Conservation (phyloP, 2,329 filamentous ascomycete genomes). For the Raffaelea arxii region DNA sequence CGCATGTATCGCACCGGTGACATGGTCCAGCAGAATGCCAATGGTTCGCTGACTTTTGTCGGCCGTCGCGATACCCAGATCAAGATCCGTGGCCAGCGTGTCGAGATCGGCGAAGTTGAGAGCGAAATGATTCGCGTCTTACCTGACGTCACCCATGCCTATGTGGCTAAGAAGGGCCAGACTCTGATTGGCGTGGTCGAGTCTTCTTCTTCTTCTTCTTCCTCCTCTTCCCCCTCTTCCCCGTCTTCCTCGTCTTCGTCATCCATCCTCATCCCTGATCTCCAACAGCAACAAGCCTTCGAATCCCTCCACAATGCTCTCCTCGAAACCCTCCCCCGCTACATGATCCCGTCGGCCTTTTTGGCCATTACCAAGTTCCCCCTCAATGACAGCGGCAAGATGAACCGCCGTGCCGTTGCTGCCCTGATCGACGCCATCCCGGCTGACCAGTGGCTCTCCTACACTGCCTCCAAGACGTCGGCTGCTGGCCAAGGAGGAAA, state of each 20-base stretch:
- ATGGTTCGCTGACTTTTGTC: background rate
- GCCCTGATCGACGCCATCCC: slow-evolving; percentile 13
- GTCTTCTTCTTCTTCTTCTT: slow-evolving; percentile 12
- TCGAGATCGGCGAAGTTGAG: slow-evolving; percentile 2
- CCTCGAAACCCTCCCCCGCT: background rate
- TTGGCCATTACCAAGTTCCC: slow-evolving; percentile 3
- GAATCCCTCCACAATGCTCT: slow-evolving; percentile 11
- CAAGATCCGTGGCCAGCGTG: slow-evolving; percentile 4
- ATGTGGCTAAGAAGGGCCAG: background rate
- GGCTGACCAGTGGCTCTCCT: too few relatives aligned
- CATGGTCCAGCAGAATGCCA: background rate
- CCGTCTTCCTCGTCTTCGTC: background rate
- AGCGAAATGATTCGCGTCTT: background rate
- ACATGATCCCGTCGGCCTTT: background rate
- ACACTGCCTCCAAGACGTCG: too few relatives aligned
- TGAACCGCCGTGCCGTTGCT: slow-evolving; percentile 31
- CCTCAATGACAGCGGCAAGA: slow-evolving; percentile 24
- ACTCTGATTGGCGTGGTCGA: too few relatives aligned
- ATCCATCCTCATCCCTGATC: slow-evolving; percentile 18
- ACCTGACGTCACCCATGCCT: background rate
- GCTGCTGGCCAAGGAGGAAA: too few relatives aligned
- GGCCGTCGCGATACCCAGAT: slow-evolving; percentile 4
- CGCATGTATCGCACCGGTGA: slow-evolving; percentile 5
- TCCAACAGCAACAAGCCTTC: slow-evolving; percentile 19
- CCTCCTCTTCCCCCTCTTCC: too few relatives aligned